Percentiles rank a stretch among this genome's conserved stretches.
Evolutionary conservation across 164 flowering plant species (phyloP).

Genomic region (Umbellularia californica): DNA sequence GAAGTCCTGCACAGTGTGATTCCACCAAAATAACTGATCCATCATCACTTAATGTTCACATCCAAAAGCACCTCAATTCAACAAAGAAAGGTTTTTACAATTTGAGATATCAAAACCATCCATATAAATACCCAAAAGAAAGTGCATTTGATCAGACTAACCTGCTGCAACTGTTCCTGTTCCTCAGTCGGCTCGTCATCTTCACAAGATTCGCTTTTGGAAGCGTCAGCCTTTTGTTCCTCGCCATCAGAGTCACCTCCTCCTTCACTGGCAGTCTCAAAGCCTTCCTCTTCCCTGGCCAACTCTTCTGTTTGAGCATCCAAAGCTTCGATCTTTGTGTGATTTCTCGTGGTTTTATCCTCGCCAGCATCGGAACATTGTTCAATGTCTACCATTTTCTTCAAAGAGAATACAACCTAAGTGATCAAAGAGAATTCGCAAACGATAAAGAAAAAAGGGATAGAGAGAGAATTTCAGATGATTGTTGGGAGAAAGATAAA

Average conservation of each 20-base stretch:
- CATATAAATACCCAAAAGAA: background rate
- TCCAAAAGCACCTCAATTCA: background rate
- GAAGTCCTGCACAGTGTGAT: too few relatives aligned
- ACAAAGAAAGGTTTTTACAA: background rate
- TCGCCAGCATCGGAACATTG: conserved; percentile 2
- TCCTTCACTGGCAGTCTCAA: conserved; percentile 19
- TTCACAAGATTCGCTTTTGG: conserved; percentile 5
- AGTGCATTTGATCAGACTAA: background rate
- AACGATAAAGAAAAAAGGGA: too few relatives aligned
- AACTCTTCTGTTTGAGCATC: background rate
- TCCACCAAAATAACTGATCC: too few relatives aligned
- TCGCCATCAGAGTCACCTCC: conserved; percentile 3
- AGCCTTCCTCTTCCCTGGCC: conserved; percentile 9
- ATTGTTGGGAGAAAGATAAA: background rate
- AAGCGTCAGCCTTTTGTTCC: background rate
- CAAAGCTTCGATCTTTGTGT: background rate
- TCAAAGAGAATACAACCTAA: background rate
- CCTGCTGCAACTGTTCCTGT: conserved; percentile 17
- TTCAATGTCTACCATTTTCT: conserved; percentile 17
- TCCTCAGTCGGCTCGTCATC: conserved; percentile 11
- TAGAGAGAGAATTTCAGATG: background rate
- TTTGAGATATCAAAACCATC: background rate
- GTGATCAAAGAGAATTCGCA: too few relatives aligned
- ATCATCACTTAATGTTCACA: too few relatives aligned
- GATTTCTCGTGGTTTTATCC: background rate